These are phyloP conservation scores for Solidago caesia DNA, from an alignment of 129 eudicot species.

Conservation along the genomic window DNA sequence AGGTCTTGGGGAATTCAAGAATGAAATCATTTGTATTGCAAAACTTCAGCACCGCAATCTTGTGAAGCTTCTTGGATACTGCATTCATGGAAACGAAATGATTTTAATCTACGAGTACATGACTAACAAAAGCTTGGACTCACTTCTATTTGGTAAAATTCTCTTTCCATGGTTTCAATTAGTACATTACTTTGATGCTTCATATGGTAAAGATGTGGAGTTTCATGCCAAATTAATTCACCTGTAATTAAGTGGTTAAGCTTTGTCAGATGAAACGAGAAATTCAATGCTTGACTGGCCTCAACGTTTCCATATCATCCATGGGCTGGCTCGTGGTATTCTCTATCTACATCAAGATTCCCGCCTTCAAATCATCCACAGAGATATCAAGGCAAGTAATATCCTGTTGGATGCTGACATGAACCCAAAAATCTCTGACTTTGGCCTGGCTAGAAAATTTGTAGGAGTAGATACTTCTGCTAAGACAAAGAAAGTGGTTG, in stretches of 20 bases:
- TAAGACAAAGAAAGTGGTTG: conserved; percentile 21
- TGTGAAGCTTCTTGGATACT: conserved; percentile 51
- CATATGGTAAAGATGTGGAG: too few relatives aligned
- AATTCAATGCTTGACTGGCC: conserved; percentile 18
- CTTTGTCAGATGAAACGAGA: conserved; percentile 17
- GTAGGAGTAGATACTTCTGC: conserved; percentile 8
- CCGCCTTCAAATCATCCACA: conserved; percentile 22
- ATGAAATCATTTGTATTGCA: conserved; percentile 39
- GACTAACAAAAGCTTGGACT: conserved; percentile 48
- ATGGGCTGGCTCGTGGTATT: conserved; percentile 21
- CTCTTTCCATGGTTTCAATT: background rate
- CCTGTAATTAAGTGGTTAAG: too few relatives aligned
- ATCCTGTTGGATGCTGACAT: conserved; percentile 18
- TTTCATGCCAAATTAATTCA: too few relatives aligned
- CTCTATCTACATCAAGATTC: conserved; percentile 27
- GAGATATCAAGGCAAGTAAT: conserved; percentile 18
- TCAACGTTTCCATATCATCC: conserved; percentile 13
- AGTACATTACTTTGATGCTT: too few relatives aligned
- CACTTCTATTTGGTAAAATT: conserved; percentile 38
- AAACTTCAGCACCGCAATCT: conserved; percentile 57
- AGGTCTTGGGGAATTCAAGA: conserved; percentile 33
- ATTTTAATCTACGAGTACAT: conserved; percentile 35
- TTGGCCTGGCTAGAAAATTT: conserved; percentile 27
- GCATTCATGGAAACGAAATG: conserved; percentile 40
- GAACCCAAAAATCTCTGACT: conserved; percentile 26